A percentile compares a stretch with the other conserved stretches of the same genome.
Conservation (phyloP, 2,329 filamentous ascomycete species). For the Massarina eburnea region DNA sequence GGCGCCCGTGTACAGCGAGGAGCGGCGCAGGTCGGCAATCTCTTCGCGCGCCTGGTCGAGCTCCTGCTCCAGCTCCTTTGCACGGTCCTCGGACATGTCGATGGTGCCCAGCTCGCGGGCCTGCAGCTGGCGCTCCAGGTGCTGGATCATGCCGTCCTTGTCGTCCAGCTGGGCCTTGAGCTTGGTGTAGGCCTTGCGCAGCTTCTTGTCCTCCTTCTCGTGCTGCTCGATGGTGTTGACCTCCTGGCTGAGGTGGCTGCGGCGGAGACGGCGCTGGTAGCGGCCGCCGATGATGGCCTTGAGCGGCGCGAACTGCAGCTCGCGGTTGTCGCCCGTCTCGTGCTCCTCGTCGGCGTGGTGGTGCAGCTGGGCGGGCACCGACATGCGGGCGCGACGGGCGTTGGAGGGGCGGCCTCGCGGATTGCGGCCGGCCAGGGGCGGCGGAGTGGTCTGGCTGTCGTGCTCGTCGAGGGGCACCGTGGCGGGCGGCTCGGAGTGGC, state of each 20-base stretch:
- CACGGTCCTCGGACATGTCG: conserved; percentile 40
- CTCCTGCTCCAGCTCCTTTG: conserved; percentile 35
- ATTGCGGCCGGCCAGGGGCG: conserved; percentile 21
- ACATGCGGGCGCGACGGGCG: conserved; percentile 36
- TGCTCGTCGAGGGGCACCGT: conserved; percentile 38
- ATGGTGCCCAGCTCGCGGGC: conserved; percentile 41
- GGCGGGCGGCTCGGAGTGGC: conserved; percentile 37
- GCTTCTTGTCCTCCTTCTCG: conserved; percentile 40
- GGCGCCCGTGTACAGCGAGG: conserved; percentile 32
- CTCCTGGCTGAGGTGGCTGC: conserved; percentile 45
- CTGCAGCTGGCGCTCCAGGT: conserved; percentile 42
- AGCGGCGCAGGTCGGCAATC: conserved; percentile 38
- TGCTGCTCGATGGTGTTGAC: conserved; percentile 43
- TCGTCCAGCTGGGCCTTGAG: conserved; percentile 41
- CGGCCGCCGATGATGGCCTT: conserved; percentile 35
- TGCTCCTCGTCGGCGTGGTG: conserved; percentile 24
- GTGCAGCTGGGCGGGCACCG: conserved; percentile 39
- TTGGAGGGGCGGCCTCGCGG: conserved; percentile 35
- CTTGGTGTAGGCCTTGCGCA: conserved; percentile 24
- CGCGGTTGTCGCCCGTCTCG: conserved; percentile 22
- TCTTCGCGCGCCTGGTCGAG: conserved; percentile 38
- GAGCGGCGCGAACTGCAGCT: conserved; percentile 40
- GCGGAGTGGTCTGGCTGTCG: conserved; percentile 26
- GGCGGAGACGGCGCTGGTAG: conserved; percentile 42
- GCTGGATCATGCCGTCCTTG: conserved; percentile 39